Evolutionary conservation across 2,329 filamentous ascomycete genomes (phyloP), one percentile per base, ranked within the genome.

Genomic region (Dissoconium aciculare): DNA sequence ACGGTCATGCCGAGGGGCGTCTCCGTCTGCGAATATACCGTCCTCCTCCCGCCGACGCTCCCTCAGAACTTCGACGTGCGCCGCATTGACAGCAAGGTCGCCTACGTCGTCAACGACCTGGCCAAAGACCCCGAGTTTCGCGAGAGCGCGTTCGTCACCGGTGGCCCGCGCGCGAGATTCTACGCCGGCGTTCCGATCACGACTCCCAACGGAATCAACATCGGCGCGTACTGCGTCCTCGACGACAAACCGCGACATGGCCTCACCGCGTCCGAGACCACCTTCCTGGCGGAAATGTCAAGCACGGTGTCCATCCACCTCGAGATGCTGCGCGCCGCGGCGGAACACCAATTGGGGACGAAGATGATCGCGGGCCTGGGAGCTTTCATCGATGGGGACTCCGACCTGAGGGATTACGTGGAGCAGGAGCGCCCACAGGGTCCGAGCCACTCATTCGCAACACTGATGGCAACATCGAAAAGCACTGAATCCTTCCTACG

Each of bases 131-230:
- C 35, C 3, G 32, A 40, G 8, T 52, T 51, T 24, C 44, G 43
- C 24, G 39, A 51, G 11, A 17, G 40, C 13, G 42, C 48, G 8
- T 53, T 45, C 32, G 49, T 53, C 3, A 39, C 21, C 4, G 41
- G 35, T 24, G 42, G 41, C n/a, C 49, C 50, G 0, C 42, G 38
- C 11, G 47, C 43, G 5, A 42, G 45, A 5, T 72, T 72, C 43
- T 69, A 71, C 35, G 67, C 67, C 4, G 67, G 66, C 11, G 71
- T 75, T 0, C 74, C 74, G 0, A 67, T 79, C 32, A 62, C 64
- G 15, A 71, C 68, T 3, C 63, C 63, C 1, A 64, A 62, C 19
- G 63, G 67, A 15, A 64, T 67, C 41, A 62, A 62, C 29, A 69
- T 78, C 33, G 74, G 74, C 10, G 63, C 61, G n/a, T 69, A 72